phyloP scores from a whole-genome alignment of 129 eudicot species.

The Gnaphalium uliginosum region DNA sequence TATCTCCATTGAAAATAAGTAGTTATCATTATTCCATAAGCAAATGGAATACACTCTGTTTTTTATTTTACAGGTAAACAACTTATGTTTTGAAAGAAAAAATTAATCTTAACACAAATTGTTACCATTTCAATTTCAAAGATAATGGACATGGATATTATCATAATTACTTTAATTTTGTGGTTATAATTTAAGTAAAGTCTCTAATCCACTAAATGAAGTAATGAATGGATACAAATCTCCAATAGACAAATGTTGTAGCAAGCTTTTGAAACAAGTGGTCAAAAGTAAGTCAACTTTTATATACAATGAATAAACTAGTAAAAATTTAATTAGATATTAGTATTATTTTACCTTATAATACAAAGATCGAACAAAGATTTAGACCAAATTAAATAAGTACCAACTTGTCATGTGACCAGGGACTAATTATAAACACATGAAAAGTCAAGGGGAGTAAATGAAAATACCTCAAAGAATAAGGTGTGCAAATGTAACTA shows the following conservation, averaged over 20 bases:
- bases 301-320: background rate
- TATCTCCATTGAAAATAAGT: constrained; percentile 37
- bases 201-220: no score
- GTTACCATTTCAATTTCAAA: no score
- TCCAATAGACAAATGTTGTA: no score
- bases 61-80: background rate
- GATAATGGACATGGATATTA: no score
- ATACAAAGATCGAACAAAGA: constrained; percentile 24
- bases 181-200: no score
- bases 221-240: no score
- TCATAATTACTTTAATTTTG: background rate
- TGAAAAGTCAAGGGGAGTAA: constrained; percentile 11
- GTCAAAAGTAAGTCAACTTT: background rate
- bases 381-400: constrained; percentile 11
- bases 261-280: background rate
- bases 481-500: constrained; percentile 31
- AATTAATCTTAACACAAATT: no score
- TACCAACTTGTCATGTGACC: constrained; percentile 31
- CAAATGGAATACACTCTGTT: constrained; percentile 45
- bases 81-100: no score
- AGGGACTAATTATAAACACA: background rate
- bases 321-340: background rate
- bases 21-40: constrained; percentile 22
- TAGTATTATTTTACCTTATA: constrained; percentile 8
- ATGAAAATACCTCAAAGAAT: constrained; percentile 11